Base-by-base conservation (phyloP, 768 basidiomycete genomes). In the Glaciozyma antarctica region DNA sequence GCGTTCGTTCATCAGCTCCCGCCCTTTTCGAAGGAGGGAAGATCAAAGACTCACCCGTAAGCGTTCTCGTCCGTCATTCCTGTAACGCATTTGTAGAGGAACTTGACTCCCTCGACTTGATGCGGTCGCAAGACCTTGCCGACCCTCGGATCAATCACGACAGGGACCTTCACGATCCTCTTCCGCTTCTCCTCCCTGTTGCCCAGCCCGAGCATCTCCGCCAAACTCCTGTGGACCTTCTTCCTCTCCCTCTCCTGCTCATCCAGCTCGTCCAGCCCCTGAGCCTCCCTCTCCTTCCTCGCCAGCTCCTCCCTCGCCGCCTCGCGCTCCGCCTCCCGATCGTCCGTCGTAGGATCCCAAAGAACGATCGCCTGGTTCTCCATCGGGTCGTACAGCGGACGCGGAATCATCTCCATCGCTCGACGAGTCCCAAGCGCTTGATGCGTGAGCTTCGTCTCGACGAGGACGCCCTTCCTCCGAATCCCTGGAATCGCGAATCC, bases 21-120 rank as follows among this genome's bases (percentile, higher is more conserved):
- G 47, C 21, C 21, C 13, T 30, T 4, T 13, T 32, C 22, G 34
- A 56, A 17, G 38, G 38, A 56, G 19, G 30, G 16, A 1, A 52
- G n/a, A 41, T 28, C 28, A 19, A 21, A 10, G 21, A 60, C 74
- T 43, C 62, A 76, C 63, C 81, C 81, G 65, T 78, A 80, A 67
- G 94, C 90, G 72, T 90, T 88, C 53, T 90, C 86, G 45, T 88
- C 88, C 62, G 93, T 77, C 85, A 93, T 88, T 1, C 93, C 95
- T 0, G 92, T 95, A 7, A 92, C 86, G 77, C 93, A 95, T 77
- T 84, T 86, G 78, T 94, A 99, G 76, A 99, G 77, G 77, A 99
- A 98, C 92, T 99, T 94, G 63, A 98, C 93, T 66, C 94, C 94
- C 76, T 98, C 95, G 30, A 99, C 85, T 77, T 99, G 94, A 85